Evolutionary conservation across 2,329 filamentous ascomycete species (phyloP).

Genomic region (Calonectria pauciramosa): DNA sequence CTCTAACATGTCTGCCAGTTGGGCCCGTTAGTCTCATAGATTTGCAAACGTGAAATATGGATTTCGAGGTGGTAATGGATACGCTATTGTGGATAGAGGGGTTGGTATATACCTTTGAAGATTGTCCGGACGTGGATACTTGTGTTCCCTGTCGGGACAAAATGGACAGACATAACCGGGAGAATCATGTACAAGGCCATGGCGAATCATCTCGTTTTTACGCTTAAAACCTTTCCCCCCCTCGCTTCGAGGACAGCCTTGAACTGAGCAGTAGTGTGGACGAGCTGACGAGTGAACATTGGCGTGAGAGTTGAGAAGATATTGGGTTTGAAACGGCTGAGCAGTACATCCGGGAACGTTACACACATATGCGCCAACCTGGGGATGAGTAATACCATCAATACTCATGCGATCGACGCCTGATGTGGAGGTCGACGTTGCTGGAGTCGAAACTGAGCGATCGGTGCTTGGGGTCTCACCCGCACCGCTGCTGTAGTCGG

Average conservation of each 20-base stretch:
- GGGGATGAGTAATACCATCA: slow-evolving; percentile 68
- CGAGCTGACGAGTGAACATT: slow-evolving; percentile 77
- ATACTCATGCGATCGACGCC: slow-evolving; percentile 70
- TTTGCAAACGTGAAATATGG: neutral
- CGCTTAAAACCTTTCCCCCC: slow-evolving; percentile 78
- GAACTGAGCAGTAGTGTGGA: slow-evolving; percentile 76
- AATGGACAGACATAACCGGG: slow-evolving; percentile 98
- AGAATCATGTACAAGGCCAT: slow-evolving; percentile 91
- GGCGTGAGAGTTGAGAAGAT: slow-evolving; percentile 83
- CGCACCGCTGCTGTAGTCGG: slow-evolving; percentile 60
- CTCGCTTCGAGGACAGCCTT: slow-evolving; percentile 73
- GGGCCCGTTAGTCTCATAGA: slow-evolving; percentile 22
- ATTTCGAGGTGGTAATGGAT: neutral
- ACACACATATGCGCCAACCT: slow-evolving; percentile 70
- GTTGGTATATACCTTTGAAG: slow-evolving; percentile 79
- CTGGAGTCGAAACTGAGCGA: slow-evolving; percentile 58
- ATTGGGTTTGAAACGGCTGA: slow-evolving; percentile 81
- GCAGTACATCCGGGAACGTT: slow-evolving; percentile 75
- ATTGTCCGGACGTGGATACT: slow-evolving; percentile 95
- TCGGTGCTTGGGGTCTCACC: slow-evolving; percentile 63
- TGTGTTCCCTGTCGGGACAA: slow-evolving; percentile 93
- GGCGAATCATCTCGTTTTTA: slow-evolving; percentile 81
- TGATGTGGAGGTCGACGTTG: slow-evolving; percentile 51
- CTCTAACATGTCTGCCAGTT: slow-evolving; percentile 82
- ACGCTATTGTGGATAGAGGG: slow-evolving; percentile 18